Evolutionary conservation across 768 basidiomycete genomes (phyloP).

Genomic region (Sporobolomyces pararoseus): DNA sequence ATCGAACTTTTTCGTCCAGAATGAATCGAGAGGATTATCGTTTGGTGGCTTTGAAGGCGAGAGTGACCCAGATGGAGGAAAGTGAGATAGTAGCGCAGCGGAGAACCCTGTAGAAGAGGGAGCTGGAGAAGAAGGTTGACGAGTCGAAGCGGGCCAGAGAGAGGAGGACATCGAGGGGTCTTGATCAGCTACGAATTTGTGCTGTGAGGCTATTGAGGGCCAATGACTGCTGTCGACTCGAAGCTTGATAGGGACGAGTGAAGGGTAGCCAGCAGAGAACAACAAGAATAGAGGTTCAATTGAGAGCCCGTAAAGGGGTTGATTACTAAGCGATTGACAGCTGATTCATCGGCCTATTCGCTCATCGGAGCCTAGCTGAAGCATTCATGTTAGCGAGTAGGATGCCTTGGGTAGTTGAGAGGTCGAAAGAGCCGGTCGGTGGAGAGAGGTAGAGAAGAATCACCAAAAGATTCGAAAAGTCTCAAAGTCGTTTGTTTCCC

Average conservation of each 20-base stretch:
- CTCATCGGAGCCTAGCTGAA: too few species aligned
- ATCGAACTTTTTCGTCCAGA: slow-evolving; percentile 12
- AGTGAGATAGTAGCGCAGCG: not conserved
- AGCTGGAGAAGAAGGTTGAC: not conserved
- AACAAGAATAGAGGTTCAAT: too few species aligned
- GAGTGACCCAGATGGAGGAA: slow-evolving; percentile 11
- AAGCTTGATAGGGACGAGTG: too few species aligned
- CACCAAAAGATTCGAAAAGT: not conserved
- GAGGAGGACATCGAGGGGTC: not conserved
- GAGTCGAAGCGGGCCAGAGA: not conserved
- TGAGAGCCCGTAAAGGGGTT: too few species aligned
- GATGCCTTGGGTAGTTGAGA: too few species aligned
- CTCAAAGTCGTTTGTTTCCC: not conserved
- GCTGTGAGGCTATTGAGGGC: too few species aligned
- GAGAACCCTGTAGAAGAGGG: not conserved
- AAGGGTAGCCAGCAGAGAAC: too few species aligned
- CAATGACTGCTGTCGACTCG: too few species aligned
- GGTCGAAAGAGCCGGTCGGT: not conserved
- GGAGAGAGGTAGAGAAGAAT: not conserved
- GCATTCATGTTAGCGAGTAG: too few species aligned
- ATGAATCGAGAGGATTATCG: slow-evolving; percentile 14
- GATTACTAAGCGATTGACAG: too few species aligned
- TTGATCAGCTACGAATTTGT: too few species aligned
- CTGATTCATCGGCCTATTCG: too few species aligned
- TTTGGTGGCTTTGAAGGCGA: slow-evolving; percentile 13